Evolutionary conservation across 1,139 yeast genomes (phyloP), one percentile per base, ranked within the genome.

Genomic region (Pneumocystis jirovecii): DNA sequence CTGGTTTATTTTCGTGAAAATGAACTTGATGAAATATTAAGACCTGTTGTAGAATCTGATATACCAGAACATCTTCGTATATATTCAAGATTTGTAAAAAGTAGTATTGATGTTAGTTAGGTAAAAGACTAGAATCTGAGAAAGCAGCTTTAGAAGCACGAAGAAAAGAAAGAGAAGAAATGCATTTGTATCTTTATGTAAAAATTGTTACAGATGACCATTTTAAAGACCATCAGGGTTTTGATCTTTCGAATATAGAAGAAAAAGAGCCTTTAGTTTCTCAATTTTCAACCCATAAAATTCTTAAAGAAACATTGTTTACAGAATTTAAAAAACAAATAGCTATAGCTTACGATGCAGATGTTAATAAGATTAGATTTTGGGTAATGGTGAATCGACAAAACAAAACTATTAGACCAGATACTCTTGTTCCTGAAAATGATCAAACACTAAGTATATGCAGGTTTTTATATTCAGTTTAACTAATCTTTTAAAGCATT

Each of bases 1-100:
- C 82, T 93, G 77, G 98, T 93, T 2, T 93, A 93, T 74, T 83
- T 91, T 69, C 82, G 96, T 65, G 85, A 87, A 72, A 77, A 82
- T 7, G 82, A 82, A 59, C 76, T 85, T 63, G 79, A 79, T 2
- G 81, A 80, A 10, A 80, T 91, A 25, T 79, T 93, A 67, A 85
- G 85, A 7, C 82, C 81, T 0, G 81, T 81, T 12, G 77, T 79
- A 29, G 86, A 84, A 21, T 77, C 76, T 4, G 84, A 82, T 66
- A 83, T 88, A 56, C 97, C 97, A 3, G 71, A 74, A 2, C 88
- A 87, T 72, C 84, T 93, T 57, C 83, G 89, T 60, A 60, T 60
- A 4, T 29, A 39, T 42, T 60, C 12, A 10, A 12, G 3, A n/a
- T 5, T 50, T 21, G 5, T 17, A 3, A 39, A 10, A 37, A 60